A percentile compares a stretch with the other conserved stretches of the same genome.
Evolutionary conservation across 2,329 filamentous ascomycete genomes (phyloP).

Genomic region (Ceratocystis huliohia): DNA sequence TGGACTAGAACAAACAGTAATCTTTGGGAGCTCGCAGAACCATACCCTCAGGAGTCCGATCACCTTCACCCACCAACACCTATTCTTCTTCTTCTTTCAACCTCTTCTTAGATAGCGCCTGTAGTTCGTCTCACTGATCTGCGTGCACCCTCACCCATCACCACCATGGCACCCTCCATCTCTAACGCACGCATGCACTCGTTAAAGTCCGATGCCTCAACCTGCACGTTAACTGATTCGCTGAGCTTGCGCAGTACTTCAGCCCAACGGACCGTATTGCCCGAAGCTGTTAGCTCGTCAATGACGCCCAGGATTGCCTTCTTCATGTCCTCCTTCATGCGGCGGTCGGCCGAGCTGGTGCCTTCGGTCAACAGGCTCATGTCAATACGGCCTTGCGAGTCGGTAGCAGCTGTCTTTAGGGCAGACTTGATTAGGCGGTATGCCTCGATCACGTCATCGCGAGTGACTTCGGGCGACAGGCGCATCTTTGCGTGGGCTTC

Average conservation of each 20-base stretch:
- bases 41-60: not conserved
- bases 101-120: not conserved
- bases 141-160: conserved; percentile 73
- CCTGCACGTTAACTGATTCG: conserved; percentile 55
- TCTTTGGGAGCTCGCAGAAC: not conserved
- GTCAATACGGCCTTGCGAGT: conserved; percentile 83
- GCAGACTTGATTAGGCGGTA: conserved; percentile 86
- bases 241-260: conserved; percentile 62
- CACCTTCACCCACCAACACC: not conserved
- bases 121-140: conserved; percentile 45
- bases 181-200: conserved; percentile 72
- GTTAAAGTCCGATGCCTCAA: conserved; percentile 70
- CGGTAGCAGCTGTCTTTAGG: conserved; percentile 94
- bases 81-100: not conserved
- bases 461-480: conserved; percentile 60
- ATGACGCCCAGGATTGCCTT: conserved; percentile 59
- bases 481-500: conserved; percentile 99
- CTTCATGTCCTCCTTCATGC: conserved; percentile 65
- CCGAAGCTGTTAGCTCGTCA: conserved; percentile 63
- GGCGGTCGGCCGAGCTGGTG: conserved; percentile 76
- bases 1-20: not conserved
- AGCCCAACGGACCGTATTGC: conserved; percentile 56
- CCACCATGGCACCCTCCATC: conserved; percentile 67
- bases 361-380: conserved; percentile 93
- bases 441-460: conserved; percentile 75